phyloP scores from a whole-genome alignment of 1,284 basidiomycete species.

The Ganoderma lucidum region DNA sequence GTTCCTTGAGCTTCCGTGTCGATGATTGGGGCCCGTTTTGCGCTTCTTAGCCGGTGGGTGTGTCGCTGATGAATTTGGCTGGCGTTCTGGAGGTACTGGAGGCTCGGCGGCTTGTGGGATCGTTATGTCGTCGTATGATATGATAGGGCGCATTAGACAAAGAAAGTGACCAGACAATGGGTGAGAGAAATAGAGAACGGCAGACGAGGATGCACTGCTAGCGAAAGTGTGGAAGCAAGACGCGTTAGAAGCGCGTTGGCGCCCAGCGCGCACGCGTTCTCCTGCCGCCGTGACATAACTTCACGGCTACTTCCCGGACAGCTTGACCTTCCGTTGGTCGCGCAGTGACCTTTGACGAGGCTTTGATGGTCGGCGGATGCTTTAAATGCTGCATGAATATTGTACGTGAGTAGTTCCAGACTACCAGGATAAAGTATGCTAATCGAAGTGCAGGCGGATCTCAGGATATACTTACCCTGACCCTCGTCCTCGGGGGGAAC shows the following conservation, averaged over 20 bases:
- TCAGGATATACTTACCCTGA: no score
- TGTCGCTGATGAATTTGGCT: constrained; percentile 10
- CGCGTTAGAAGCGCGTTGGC: not conserved
- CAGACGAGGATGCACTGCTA: not conserved
- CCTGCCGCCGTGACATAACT: no score
- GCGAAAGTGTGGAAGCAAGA: not conserved
- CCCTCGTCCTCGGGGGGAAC: no score
- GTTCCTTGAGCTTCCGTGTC: constrained; percentile 19
- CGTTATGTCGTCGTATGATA: constrained; percentile 44
- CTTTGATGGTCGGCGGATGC: no score
- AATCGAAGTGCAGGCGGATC: no score
- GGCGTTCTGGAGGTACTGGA: not conserved
- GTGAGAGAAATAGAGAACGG: not conserved
- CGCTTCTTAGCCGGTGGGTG: constrained; percentile 42
- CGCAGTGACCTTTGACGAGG: no score
- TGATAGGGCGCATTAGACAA: constrained; percentile 36
- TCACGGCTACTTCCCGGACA: no score
- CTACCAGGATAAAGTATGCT: no score
- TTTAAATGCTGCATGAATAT: no score
- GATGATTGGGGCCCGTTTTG: constrained; percentile 35
- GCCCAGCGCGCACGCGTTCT: no score
- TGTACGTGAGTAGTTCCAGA: no score
- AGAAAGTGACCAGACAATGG: not conserved
- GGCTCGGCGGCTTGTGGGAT: constrained; percentile 20
- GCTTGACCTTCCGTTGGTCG: no score